Evolutionary conservation across 2,329 filamentous ascomycete species (phyloP), one percentile per base, ranked within the genome.

Genomic region (Xylariaceae sp.): DNA sequence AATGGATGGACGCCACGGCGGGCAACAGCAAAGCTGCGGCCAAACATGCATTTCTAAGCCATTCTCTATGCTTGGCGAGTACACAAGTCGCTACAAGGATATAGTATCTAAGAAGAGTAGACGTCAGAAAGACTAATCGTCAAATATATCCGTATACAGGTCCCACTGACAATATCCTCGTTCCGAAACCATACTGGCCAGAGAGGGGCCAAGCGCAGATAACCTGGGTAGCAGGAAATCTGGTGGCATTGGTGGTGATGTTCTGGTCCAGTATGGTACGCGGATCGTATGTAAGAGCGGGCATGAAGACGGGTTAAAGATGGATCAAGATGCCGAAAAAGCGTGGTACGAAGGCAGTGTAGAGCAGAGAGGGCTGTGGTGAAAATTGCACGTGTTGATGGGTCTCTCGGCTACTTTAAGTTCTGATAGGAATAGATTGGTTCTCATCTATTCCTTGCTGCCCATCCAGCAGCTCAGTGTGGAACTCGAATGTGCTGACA

Each of bases 11-110:
- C 23, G 82, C 80, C 5, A 85, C 75, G 8, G 80, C 79, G 0
- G 83, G 82, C 35, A 86, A 70, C 27, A 84, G 67, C 53, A 83
- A 66, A 4, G 77, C 82, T 12, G 78, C 81, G 6, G 81, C 82
- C 27, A 86, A 64, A 58, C 79, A 83, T 10, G 82, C 78, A 53
- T 78, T 79, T 42, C 76, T 72, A 4, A 85, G 68, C 80, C 80
- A 85, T 61, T 79, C 75, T 22, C 67, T 64, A 53, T 79, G 81
- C 39, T 80, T 72, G n/a, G 77, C 80, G 38, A 85, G 62, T 3
- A 85, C 72, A 55, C 82, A 86, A 2, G 80, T 73, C 39, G 77
- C 72, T 40, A 86, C 75, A 2, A 86, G 73, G 35, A 78, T 71
- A 58, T 86, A 86, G 60, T 85, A 83, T 48, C 79, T 63, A 40